Base-by-base conservation (phyloP, 2,329 filamentous ascomycete species). In the Diaporthe helianthi region DNA sequence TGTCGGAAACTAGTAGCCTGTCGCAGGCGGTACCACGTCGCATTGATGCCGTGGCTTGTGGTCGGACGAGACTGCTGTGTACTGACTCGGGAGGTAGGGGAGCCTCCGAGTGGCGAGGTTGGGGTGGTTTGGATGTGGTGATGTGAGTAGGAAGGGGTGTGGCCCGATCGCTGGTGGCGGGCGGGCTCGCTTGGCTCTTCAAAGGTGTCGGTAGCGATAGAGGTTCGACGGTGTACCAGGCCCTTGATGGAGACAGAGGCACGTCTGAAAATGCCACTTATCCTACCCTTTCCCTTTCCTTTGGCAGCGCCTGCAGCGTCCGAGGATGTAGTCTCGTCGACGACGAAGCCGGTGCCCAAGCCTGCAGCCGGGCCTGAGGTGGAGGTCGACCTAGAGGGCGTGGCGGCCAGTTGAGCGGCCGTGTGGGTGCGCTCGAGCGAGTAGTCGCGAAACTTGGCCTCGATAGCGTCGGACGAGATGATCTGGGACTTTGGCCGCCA, bases 181-280 rank as follows among this genome's bases (percentile, higher is more conserved):
- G 71, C 46, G 46, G 79, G 73, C 7, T 77, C 76, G 52, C 51
- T 31, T 26, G 47, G 33, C 2, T 71, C 67, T 44, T 68, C 55
- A 36, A 69, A 41, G 9, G 65, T 69, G 7, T 69, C 70, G 17
- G 63, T 69, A 1, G 79, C 77, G 29, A 81, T 74, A 1, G 84
- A 85, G 7, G 83, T 79, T 55, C 85, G 81, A 47, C 85, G 80
- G 64, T 84, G 81, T 9, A 86, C 84, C 38, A 88, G 83, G 38
- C 83, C 83, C 74, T 84, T 84, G 63, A 89, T 75, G 10, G 85
- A 86, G 65, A 87, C 74, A 3, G 87, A 89, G 0, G 87, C 87
- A 12, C 87, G 81, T 29, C 86, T 83, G 61, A 89, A 80, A 71
- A 84, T 85, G 58, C 84, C 82, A 75, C 83, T 86, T 68, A 89